Base-by-base conservation (phyloP, 2,329 filamentous ascomycete species). In the Ascochyta clinopodiicola region DNA sequence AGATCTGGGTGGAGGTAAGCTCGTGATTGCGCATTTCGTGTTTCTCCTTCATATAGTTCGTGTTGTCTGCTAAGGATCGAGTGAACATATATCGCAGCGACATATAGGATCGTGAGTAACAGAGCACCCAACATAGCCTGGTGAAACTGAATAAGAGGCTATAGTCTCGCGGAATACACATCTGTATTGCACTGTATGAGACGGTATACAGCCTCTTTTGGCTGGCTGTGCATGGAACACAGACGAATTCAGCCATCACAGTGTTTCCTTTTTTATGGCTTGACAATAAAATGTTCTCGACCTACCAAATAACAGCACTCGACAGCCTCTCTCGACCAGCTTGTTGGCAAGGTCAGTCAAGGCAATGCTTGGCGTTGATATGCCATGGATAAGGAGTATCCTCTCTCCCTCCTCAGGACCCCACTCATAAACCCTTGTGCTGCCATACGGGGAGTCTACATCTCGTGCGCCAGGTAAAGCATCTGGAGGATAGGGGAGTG, bases 361-460 rank as follows among this genome's bases (percentile, higher is more conserved):
- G 0, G 89, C 83, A 43, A 93, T 79, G 58, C 86, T 87, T 0
- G 92, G 91, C 6, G 91, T 95, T 44, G 86, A 90, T 66, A 95
- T 93, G 5, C 92, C 92, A 73, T 94, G 92, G 15, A 96, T 77
- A 24, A 96, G 78, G 13, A 96, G 77, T 1, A 94, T 86, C 67
- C 88, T 92, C 25, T 86, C 82, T 1, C 90, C 91, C 32, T 82
- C 77, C 55, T 86, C 82, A 0, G 90, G 89, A 0, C 92, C 92
- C 83, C 88, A 95, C 79, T 96, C 92, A 70, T 92, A 94, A 3
- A 91, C 87, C 40, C 88, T 80, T 58, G 91, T 84, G 4, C 78
- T 84, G 15, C 91, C 91, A 69, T 91, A 92, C 3, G 87, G 85
- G 4, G 86, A 88, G 12, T 79, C 70, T 15, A 95, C 86, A 70